Percentiles rank a stretch among this genome's conserved stretches.
These are phyloP conservation scores for Nannochloris sp. DNA, from an alignment of 139 green algal genomes.

Conservation along the genomic window DNA sequence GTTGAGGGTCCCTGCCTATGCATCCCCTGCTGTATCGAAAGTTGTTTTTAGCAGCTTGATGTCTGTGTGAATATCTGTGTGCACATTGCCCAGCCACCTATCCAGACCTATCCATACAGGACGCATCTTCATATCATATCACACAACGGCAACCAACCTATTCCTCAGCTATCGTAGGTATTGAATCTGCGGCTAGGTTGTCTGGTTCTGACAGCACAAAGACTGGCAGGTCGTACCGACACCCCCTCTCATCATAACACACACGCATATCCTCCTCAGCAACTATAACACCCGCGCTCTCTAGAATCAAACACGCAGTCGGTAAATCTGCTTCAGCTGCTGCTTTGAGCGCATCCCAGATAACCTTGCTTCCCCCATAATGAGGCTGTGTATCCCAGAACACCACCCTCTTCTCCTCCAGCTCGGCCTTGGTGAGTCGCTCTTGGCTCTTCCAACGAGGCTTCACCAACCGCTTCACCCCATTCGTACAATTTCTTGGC, in stretches of 20 bases:
- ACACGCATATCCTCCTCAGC: constrained; percentile 54
- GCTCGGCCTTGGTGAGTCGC: constrained; percentile 29
- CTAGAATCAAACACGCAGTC: constrained; percentile 53
- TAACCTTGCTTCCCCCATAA: constrained; percentile 72
- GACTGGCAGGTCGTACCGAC: constrained; percentile 60
- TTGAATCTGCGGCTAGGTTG: constrained; percentile 20
- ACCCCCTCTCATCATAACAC: constrained; percentile 74
- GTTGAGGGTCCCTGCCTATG: no score
- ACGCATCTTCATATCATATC: no score
- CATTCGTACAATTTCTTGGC: no score
- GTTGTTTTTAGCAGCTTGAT: no score
- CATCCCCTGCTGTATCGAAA: no score
- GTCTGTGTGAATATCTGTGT: no score
- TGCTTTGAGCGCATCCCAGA: constrained; percentile 71
- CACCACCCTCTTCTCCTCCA: constrained; percentile 62
- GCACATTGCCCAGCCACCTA: no score
- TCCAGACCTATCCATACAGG: no score
- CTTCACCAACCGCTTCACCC: constrained; percentile 13
- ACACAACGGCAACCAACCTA: no score
- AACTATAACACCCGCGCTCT: constrained; percentile 74
- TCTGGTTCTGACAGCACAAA: constrained; percentile 45
- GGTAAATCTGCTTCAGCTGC: constrained; percentile 49
- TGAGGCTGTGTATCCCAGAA: constrained; percentile 88
- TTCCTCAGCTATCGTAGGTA: no score
- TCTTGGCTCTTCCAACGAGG: constrained; percentile 39